Evolutionary conservation across 2,329 filamentous ascomycete genomes (phyloP).

Genomic region (Fonsecaea pugnacius): DNA sequence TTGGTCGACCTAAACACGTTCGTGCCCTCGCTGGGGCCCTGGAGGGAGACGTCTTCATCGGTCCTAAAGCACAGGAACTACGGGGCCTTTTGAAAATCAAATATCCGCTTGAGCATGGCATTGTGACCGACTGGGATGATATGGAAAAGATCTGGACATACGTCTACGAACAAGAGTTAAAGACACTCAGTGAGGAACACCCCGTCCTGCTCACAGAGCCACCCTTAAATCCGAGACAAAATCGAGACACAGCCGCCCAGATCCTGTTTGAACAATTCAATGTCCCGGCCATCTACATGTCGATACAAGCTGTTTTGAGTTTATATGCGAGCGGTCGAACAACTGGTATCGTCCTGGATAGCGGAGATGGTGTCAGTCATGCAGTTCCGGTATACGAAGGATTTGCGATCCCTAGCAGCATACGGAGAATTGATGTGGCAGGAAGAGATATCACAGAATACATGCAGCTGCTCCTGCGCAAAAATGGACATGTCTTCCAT

Average conservation of each 20-base stretch:
- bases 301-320: slow-evolving; percentile 94
- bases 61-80: slow-evolving; percentile 85
- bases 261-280: slow-evolving; percentile 99
- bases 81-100: slow-evolving; percentile 92
- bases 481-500: slow-evolving; percentile 92
- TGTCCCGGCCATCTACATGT: slow-evolving; percentile 93
- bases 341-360: slow-evolving; percentile 92
- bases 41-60: slow-evolving; percentile 97
- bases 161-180: slow-evolving; percentile 93
- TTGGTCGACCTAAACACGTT: slow-evolving; percentile 92
- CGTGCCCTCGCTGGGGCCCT: slow-evolving; percentile 94
- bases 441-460: slow-evolving; percentile 96
- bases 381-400: slow-evolving; percentile 97
- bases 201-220: slow-evolving; percentile 95
- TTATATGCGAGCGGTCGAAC: slow-evolving; percentile 95
- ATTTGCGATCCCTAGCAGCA: slow-evolving; percentile 94
- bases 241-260: slow-evolving; percentile 94
- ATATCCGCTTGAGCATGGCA: slow-evolving; percentile 95
- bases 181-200: slow-evolving; percentile 98
- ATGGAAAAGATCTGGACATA: slow-evolving; percentile 99
- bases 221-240: slow-evolving; percentile 90
- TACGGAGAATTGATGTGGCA: slow-evolving; percentile 93
- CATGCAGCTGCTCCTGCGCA: slow-evolving; percentile 85
- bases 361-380: slow-evolving; percentile 94
- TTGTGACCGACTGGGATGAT: slow-evolving; percentile 99